Percentiles rank a stretch among this genome's conserved stretches.
These are phyloP conservation scores for Yarrowia divulgata DNA, from an alignment of 805 yeast species.

Conservation along the genomic window DNA sequence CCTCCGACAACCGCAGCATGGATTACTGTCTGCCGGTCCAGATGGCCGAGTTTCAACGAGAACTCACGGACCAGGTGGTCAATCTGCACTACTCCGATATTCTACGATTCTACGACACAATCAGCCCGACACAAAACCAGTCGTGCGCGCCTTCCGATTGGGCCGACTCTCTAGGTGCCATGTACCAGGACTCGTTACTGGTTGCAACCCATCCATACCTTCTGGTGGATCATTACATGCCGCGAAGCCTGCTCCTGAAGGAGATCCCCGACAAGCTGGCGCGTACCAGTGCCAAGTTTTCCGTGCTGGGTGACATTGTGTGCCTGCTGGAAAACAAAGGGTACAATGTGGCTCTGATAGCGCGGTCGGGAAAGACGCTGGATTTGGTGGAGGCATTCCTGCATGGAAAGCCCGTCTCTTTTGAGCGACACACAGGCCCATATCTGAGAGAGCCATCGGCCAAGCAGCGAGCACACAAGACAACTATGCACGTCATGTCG, in stretches of 20 bases:
- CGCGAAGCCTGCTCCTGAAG: constrained; percentile 73
- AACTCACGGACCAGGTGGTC: constrained; percentile 88
- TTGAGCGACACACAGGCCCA: constrained; percentile 72
- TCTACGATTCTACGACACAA: constrained; percentile 74
- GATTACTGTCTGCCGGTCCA: constrained; percentile 66
- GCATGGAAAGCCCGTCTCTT: constrained; percentile 72
- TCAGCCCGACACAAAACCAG: constrained; percentile 45
- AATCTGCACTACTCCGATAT: constrained; percentile 92
- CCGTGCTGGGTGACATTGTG: constrained; percentile 68
- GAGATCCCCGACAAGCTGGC: constrained; percentile 74
- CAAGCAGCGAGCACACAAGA: constrained; percentile 41
- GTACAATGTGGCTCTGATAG: constrained; percentile 71
- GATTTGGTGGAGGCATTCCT: constrained; percentile 81
- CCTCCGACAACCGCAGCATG: constrained; percentile 36
- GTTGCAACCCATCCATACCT: constrained; percentile 91
- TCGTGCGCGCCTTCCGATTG: constrained; percentile 58
- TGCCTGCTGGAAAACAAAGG: constrained; percentile 57
- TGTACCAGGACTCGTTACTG: constrained; percentile 75
- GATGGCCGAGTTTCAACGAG: constrained; percentile 84
- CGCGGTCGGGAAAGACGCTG: constrained; percentile 70
- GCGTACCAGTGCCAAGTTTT: constrained; percentile 82
- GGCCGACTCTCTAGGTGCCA: constrained; percentile 75
- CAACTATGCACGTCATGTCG: constrained; percentile 57
- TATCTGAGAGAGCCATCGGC: constrained; percentile 59
- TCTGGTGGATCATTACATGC: constrained; percentile 83